Base-by-base conservation (phyloP, 345 rosid species). In the Rhizophora mangle region DNA sequence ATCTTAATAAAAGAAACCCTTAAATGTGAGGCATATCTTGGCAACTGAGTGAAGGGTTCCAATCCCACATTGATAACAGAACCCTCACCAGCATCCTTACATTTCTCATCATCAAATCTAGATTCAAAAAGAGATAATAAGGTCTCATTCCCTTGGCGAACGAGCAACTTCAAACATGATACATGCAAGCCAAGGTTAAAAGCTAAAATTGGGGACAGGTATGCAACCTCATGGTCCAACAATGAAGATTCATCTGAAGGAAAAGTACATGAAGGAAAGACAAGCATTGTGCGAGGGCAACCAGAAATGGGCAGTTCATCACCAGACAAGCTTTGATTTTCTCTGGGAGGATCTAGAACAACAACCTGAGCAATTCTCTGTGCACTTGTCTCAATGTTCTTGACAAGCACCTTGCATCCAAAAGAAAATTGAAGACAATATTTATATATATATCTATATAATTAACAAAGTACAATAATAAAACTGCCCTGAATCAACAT, bases 1-100 rank as follows among this genome's bases (percentile, higher is more conserved):
- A 92, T 82, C 85, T 90, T 95, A 73, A 92, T 81, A 70, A 92
- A 92, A 32, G 97, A 89, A 85, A 81, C 85, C 78, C 96, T 82
- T 78, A 92, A 74, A 73, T 92, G 96, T 6, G 96, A 88, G n/a
- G 99, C 99, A 79, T 85, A 90, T 22, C 78, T 85, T 22, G 96
- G 96, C 37, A 74, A 73, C 51, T 65, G 69, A 22, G 65, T 68
- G 61, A 82, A 63, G 64, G 92, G 87, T 79, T 88, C 82, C 77
- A 95, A 72, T 60, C 72, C 84, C 74, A 95, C 70, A 67, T 73
- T 82, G 69, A 95, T 77, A 36, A 62, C 65, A 1, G 81, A 74
- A 52, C 60, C 74, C 62, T 74, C 85, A 24, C 34, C 67, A 37
- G 60, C 71, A 70, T 80, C 70, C 36, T 68, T 69, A 47, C 30